Evolutionary conservation across 2,329 filamentous ascomycete genomes (phyloP), one percentile per base, ranked within the genome.

Genomic region (Nothopassalora personata): DNA sequence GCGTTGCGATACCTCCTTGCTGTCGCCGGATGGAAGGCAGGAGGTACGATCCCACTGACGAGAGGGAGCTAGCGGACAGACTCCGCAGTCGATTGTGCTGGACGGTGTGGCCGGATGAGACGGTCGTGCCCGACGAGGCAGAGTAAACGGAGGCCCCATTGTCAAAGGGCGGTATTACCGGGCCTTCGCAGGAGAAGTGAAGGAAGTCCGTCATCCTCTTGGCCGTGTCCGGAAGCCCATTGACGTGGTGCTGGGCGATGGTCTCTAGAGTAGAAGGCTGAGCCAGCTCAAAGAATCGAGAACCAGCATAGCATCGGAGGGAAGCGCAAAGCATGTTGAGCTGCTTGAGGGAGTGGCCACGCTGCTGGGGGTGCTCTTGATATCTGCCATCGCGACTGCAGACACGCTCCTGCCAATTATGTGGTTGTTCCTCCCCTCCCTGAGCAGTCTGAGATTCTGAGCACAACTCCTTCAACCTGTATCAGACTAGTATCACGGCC

Each of bases 21-120:
- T 58, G 43, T 54, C 64, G 56, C 6, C 60, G 57, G 11, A 62
- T 51, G 15, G 64, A 15, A 34, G 57, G 51, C 28, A 60, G 48
- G 18, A 66, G 60, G 46, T 61, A 56, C 13, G 68, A 68, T 18
- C 59, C 57, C 30, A 58, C 59, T 3, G 66, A 70, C 9, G 66
- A 66, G 34, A 66, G 60, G n/a, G 68, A 70, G 59, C 59, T 67
- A 36, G 63, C 61, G 27, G 68, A 70, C n/a, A 67, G 51, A 56
- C 64, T 68, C 31, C 67, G 65, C 10, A 67, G 57, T 49, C 60
- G 64, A 28, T 64, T 59, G 31, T 66, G 67, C 33, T 67, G 66
- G 13, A 69, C 68, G 4, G 68, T 70, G 19, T 61, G 62, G 18
- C 47, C 54, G 11, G 67, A 68, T 47, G 58, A 60, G 36, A 62